phyloP scores from a whole-genome alignment of 768 basidiomycete species.

The Pleurotus cornucopiae region DNA sequence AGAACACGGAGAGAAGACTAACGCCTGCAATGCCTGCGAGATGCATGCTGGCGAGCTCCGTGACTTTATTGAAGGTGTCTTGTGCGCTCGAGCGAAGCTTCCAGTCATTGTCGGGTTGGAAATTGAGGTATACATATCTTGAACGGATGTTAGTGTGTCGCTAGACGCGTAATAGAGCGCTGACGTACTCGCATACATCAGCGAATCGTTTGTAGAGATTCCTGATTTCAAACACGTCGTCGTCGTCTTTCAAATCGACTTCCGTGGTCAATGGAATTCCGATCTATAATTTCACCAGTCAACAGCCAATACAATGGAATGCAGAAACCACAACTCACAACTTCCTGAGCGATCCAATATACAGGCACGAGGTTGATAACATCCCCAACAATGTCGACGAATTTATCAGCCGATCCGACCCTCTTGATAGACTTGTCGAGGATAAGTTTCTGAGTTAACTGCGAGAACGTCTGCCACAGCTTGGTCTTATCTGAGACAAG shows the following conservation, averaged over 20 bases:
- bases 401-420: slow-evolving; percentile 21
- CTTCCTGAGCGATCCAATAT: slow-evolving; percentile 53
- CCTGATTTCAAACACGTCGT: slow-evolving; percentile 33
- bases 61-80: slow-evolving; percentile 24
- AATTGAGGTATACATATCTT: slow-evolving; percentile 44
- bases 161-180: neutral
- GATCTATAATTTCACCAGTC: slow-evolving; percentile 24
- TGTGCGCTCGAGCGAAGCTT: slow-evolving; percentile 36
- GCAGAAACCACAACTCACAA: slow-evolving; percentile 37
- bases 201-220: slow-evolving; percentile 37
- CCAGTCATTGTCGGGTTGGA: slow-evolving; percentile 44
- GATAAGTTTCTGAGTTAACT: slow-evolving; percentile 29
- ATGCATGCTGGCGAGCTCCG: slow-evolving; percentile 23
- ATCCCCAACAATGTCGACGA: slow-evolving; percentile 60
- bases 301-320: neutral
- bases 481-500: slow-evolving; percentile 15
- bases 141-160: neutral
- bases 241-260: slow-evolving; percentile 15
- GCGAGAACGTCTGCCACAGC: slow-evolving; percentile 25
- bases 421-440: slow-evolving; percentile 28
- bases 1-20: slow-evolving; percentile 3
- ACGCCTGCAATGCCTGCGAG: slow-evolving; percentile 23
- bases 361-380: slow-evolving; percentile 62
- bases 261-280: slow-evolving; percentile 40
- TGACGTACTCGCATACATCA: slow-evolving; percentile 44